Evolutionary conservation across 2,329 filamentous ascomycete genomes (phyloP).

Genomic region (Aspergillus cejpii): DNA sequence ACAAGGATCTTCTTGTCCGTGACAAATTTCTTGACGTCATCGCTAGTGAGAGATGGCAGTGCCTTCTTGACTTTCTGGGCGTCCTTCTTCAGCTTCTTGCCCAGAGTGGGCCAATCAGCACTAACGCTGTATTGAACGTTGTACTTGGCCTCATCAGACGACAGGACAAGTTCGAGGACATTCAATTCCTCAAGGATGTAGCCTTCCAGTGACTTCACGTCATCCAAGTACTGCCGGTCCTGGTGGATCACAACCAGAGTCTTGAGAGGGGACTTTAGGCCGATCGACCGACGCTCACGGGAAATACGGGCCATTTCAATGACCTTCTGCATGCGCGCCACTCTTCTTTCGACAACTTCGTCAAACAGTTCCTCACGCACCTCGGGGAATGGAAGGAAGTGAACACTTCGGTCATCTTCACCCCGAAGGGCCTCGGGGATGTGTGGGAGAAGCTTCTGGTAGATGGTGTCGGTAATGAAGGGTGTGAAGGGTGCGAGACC

Average conservation of each 20-base stretch:
- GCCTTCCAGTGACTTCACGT: constrained; percentile 74
- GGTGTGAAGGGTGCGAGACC: constrained; percentile 91
- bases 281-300: constrained; percentile 75
- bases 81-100: constrained; percentile 97
- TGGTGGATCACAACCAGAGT: constrained; percentile 82
- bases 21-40: constrained; percentile 74
- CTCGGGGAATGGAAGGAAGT: constrained; percentile 86
- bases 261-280: constrained; percentile 85
- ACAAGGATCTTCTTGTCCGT: constrained; percentile 67
- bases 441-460: constrained; percentile 70
- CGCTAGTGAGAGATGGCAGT: constrained; percentile 67
- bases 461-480: constrained; percentile 93
- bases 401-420: constrained; percentile 75
- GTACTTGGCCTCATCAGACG: constrained; percentile 81
- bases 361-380: constrained; percentile 86
- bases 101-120: constrained; percentile 88
- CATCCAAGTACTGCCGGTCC: constrained; percentile 73
- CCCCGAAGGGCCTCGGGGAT: constrained; percentile 66
- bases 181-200: constrained; percentile 93
- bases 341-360: constrained; percentile 73
- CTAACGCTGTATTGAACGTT: constrained; percentile 84
- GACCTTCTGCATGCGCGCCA: constrained; percentile 87
- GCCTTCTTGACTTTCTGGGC: constrained; percentile 87
- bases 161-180: constrained; percentile 74
- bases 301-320: constrained; percentile 85